Evolutionary conservation across 306 rosid species (phyloP).

Genomic region (Senna tora): DNA sequence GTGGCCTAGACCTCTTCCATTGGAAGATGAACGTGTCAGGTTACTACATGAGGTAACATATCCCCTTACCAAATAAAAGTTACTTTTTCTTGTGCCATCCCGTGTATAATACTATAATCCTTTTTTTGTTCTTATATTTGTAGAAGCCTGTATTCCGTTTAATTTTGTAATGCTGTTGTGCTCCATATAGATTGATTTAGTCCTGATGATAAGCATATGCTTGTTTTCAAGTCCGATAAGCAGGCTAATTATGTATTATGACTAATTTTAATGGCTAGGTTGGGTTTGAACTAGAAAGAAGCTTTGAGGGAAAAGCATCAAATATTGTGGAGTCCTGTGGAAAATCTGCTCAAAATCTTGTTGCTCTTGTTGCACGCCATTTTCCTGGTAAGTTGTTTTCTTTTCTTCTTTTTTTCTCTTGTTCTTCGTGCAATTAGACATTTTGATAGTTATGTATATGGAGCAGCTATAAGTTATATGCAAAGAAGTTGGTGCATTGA

Average conservation of each 20-base stretch:
- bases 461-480: constrained; percentile 17
- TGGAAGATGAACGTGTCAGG: constrained; percentile 93
- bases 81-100: not conserved
- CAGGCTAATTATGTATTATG: constrained; percentile 6
- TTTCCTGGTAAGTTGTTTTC: constrained; percentile 74
- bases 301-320: constrained; percentile 78
- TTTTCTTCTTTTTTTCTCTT: constrained; percentile 1
- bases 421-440: not conserved
- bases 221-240: constrained; percentile 21
- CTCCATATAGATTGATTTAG: constrained; percentile 24
- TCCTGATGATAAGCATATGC: constrained; percentile 5
- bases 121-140: not conserved
- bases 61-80: constrained; percentile 18
- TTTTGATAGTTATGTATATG: constrained; percentile 6
- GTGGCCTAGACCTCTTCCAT: constrained; percentile 97
- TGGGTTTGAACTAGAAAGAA: constrained; percentile 84
- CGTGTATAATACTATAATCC: not conserved
- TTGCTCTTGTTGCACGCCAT: constrained; percentile 79
- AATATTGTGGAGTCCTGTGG: constrained; percentile 81
- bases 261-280: constrained; percentile 44
- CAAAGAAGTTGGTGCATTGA: constrained; percentile 37
- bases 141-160: not conserved
- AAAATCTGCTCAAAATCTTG: constrained; percentile 90
- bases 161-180: constrained; percentile 20
- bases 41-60: constrained; percentile 83